Evolutionary conservation across 345 rosid genomes (phyloP), one percentile per base, ranked within the genome.

Genomic region (Garcia nutans): DNA sequence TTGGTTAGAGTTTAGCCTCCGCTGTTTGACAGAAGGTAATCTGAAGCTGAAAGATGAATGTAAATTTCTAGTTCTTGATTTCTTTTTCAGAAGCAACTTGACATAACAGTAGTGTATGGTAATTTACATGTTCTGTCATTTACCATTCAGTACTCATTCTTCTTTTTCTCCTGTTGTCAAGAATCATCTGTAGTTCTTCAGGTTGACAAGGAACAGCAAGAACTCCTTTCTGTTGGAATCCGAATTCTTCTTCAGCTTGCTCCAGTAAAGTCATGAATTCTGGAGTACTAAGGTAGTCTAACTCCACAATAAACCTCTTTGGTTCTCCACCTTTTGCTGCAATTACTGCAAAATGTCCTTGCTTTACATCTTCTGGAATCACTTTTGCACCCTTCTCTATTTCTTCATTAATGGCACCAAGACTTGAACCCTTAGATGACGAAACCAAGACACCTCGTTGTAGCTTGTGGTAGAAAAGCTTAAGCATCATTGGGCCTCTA

Each of bases 201-300:
- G 95, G 92, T 73, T 60, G 87, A 73, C 95, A 87, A 19, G 90
- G 89, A 41, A 87, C 77, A 23, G 81, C 81, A 42, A 84, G 78
- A 80, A 88, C 86, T 49, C 85, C 88, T 54, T 69, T 72, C 13
- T 74, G 87, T 28, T 83, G 84, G 73, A 85, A 85, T 12, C 89
- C 89, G 28, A 84, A 90, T 73, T 89, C 92, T 16, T 89, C 89
- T 74, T 82, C 59, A 19, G 90, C 90, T 28, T 81, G 77, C 65
- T 86, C 78, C n/a, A 92, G 79, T 70, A 88, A 55, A 45, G 71
- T 83, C 82, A 80, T 61, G 75, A 90, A 88, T 68, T 76, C 87
- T 41, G 92, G 89, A 70, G 78, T 78, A 44, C 62, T 79, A 56
- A 89, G 84, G 65, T 47, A 74, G 68, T 75, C 57, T 65, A 90